Evolutionary conservation across 2,329 filamentous ascomycete species (phyloP), one percentile per base, ranked within the genome.

Genomic region (Aureobasidium mangrovei): DNA sequence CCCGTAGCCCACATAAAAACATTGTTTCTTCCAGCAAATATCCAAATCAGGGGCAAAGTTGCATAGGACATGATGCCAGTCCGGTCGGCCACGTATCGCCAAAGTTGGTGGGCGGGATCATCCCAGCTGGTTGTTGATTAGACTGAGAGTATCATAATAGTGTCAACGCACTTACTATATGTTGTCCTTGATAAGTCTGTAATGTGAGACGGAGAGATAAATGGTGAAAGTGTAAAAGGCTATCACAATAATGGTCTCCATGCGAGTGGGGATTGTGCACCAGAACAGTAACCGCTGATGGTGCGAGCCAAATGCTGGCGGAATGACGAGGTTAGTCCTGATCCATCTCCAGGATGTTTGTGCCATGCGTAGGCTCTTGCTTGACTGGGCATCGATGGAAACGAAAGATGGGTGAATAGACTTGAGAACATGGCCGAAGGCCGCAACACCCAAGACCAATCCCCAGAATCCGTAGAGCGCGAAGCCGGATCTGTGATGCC

Each of bases 21-120:
- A 49, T 87, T 85, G 58, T 87, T 88, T 7, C 84, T 73, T 63
- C 80, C 79, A 0, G 78, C 80, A 59, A 87, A 86, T 0, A 86
- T 65, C 82, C 82, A 86, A 0, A 86, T 69, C 2, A 84, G 61
- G 0, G 82, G 80, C 5, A 86, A 74, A 58, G 84, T 84, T 3
- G 78, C 79, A 59, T 83, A 79, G 0, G 81, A 78, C 27, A 87
- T 73, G 32, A 83, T 77, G 0, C 83, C 83, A 0, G 82, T 83
- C 7, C 84, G 76, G 57, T 85, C 82, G 0, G 80, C 78, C 0
- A 81, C 71, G 54, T 82, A 84, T 1, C 82, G 78, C 57, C 72
- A 65, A 4, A 74, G 54, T 58, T 80, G 76, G 4, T 58, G 53
- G 31, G 53, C 41, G 27, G 63, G 60, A 3, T 62, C 53, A 8